phyloP scores from a whole-genome alignment of 805 yeast species.

The Wickerhamiella australiensis region DNA sequence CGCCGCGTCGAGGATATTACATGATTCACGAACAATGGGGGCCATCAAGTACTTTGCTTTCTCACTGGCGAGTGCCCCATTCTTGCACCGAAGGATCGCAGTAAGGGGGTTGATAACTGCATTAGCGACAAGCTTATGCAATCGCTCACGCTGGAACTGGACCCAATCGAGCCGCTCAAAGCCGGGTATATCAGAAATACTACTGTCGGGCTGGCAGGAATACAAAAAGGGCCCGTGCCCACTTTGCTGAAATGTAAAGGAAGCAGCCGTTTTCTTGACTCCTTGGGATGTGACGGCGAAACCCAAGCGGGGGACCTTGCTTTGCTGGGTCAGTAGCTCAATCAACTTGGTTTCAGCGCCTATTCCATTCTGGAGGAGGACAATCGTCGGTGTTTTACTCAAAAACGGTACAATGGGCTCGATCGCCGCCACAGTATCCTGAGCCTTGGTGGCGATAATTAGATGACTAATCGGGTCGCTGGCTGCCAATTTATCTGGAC shows the following conservation, averaged over 20 bases:
- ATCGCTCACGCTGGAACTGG: slow-evolving; percentile 46
- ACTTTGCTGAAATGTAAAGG: slow-evolving; percentile 48
- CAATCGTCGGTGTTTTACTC: slow-evolving; percentile 38
- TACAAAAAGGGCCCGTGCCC: slow-evolving; percentile 43
- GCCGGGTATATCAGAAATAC: background rate
- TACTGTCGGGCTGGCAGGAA: background rate
- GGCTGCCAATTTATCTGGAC: background rate
- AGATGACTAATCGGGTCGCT: slow-evolving; percentile 38
- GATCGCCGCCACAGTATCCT: slow-evolving; percentile 56
- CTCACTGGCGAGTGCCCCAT: slow-evolving; percentile 54
- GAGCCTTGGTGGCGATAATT: slow-evolving; percentile 69
- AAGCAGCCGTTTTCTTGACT: slow-evolving; percentile 40
- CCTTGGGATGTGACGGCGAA: slow-evolving; percentile 82
- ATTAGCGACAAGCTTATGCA: slow-evolving; percentile 67
- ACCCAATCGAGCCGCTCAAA: slow-evolving; percentile 27
- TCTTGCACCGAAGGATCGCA: slow-evolving; percentile 60
- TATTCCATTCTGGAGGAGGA: slow-evolving; percentile 77
- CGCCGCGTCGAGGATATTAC: slow-evolving; percentile 26
- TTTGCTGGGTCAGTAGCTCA: slow-evolving; percentile 37
- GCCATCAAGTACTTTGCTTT: slow-evolving; percentile 30
- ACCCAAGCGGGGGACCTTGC: slow-evolving; percentile 36
- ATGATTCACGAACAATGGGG: slow-evolving; percentile 36
- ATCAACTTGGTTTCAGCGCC: slow-evolving; percentile 50
- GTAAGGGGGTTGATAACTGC: slow-evolving; percentile 77
- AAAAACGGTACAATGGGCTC: slow-evolving; percentile 41